Conservation (phyloP, 495 filamentous ascomycete genomes). For the Aspergillus heteromorphus region DNA sequence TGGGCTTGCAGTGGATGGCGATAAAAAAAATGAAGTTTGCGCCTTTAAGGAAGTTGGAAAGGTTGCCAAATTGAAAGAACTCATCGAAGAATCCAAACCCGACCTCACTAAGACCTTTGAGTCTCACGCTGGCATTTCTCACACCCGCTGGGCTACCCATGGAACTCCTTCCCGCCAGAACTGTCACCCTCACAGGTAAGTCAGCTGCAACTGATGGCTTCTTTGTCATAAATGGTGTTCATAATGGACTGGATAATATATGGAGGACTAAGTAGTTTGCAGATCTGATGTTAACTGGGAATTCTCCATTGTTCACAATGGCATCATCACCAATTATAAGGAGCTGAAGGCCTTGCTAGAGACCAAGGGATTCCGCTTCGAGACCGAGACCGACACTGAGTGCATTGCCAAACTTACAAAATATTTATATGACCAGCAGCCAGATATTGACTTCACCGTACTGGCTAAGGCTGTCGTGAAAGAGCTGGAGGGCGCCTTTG, state of each 20-base stretch:
- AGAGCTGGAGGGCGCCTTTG: slow-evolving; percentile 96
- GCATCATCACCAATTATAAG: slow-evolving; percentile 99
- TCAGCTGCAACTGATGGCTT: background rate
- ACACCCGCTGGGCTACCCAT: slow-evolving; percentile 98
- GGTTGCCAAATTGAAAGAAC: slow-evolving; percentile 89
- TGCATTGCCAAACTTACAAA: slow-evolving; percentile 98
- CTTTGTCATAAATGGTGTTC: background rate
- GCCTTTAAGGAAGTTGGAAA: slow-evolving; percentile 99
- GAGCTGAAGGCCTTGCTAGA: slow-evolving; percentile 90
- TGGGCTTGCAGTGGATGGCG: slow-evolving; percentile 90
- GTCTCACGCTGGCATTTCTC: slow-evolving; percentile 94
- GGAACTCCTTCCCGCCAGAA: slow-evolving; percentile 88
- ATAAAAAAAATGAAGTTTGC: slow-evolving; percentile 97
- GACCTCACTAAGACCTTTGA: slow-evolving; percentile 91
- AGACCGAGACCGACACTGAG: slow-evolving; percentile 98
- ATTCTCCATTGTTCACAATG: slow-evolving; percentile 97
- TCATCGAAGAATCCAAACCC: slow-evolving; percentile 76
- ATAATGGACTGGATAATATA: background rate
- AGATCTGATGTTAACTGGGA: slow-evolving; percentile 84
- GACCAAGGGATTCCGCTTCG: slow-evolving; percentile 94
- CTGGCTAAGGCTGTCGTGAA: slow-evolving; percentile 96
- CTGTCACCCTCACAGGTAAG: slow-evolving; percentile 96
- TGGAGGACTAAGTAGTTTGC: background rate
- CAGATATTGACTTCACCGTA: slow-evolving; percentile 89
- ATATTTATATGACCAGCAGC: slow-evolving; percentile 95